A percentile compares a stretch with the other conserved stretches of the same genome.
Evolutionary conservation across 1,139 yeast species (phyloP).

Genomic region (Arxiozyma telluris): DNA sequence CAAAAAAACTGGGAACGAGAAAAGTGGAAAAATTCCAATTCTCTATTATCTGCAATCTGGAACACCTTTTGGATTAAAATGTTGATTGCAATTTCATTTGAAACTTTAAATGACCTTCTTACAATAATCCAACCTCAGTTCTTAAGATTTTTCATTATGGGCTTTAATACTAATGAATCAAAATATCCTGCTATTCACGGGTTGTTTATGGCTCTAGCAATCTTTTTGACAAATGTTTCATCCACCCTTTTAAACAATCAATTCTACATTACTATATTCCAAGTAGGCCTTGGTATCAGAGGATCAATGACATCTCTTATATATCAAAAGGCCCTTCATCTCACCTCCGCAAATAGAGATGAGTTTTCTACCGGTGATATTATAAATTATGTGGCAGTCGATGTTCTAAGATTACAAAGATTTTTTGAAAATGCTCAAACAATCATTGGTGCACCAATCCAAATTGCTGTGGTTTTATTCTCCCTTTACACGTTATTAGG

Average conservation of each 20-base stretch:
- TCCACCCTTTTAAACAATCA: slow-evolving; percentile 44
- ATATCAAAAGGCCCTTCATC: slow-evolving; percentile 42
- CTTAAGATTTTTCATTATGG: slow-evolving; percentile 40
- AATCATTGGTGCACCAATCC: slow-evolving; percentile 51
- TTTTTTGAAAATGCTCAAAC: slow-evolving; percentile 45
- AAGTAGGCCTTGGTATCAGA: slow-evolving; percentile 44
- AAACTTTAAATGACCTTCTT: slow-evolving; percentile 38
- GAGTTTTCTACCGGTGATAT: slow-evolving; percentile 48
- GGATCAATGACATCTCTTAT: slow-evolving; percentile 43
- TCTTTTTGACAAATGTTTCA: slow-evolving; percentile 41
- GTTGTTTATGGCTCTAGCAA: slow-evolving; percentile 40
- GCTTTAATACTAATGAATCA: slow-evolving; percentile 33
- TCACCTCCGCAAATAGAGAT: slow-evolving; percentile 41
- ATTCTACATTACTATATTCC: slow-evolving; percentile 43
- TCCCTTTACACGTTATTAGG: slow-evolving; percentile 56
- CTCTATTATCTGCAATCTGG: slow-evolving; percentile 37
- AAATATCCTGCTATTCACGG: slow-evolving; percentile 42
- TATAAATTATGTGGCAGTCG: slow-evolving; percentile 50
- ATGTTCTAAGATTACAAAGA: slow-evolving; percentile 46
- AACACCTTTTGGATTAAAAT: slow-evolving; percentile 43
- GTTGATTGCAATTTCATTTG: slow-evolving; percentile 37
- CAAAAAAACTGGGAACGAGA: slow-evolving; percentile 35
- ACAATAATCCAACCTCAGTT: slow-evolving; percentile 52
- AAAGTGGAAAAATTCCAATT: slow-evolving; percentile 30
- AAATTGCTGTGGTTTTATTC: slow-evolving; percentile 43